A percentile compares a stretch with the other conserved stretches of the same genome.
phyloP scores from a whole-genome alignment of 306 rosid genomes.

The Trifolium pratense region DNA sequence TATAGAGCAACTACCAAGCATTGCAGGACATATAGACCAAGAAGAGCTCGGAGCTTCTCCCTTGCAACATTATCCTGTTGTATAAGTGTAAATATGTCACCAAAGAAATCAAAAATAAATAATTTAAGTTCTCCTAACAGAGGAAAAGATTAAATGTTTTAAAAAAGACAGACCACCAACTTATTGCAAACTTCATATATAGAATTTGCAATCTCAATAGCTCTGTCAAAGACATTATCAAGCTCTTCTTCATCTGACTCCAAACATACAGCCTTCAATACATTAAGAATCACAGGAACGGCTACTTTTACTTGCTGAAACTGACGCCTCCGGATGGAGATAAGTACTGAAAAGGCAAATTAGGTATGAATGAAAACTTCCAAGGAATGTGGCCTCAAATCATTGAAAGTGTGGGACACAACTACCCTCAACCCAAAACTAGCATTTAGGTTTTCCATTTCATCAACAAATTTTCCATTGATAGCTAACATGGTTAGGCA shows the following conservation, averaged over 20 bases:
- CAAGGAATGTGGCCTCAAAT: slow-evolving; percentile 35
- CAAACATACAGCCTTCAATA: slow-evolving; percentile 61
- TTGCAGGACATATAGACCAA: slow-evolving; percentile 75
- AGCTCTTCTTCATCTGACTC: slow-evolving; percentile 60
- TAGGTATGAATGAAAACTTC: slow-evolving; percentile 29
- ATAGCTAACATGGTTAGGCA: slow-evolving; percentile 1
- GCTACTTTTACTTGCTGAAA: slow-evolving; percentile 77
- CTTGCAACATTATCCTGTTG: slow-evolving; percentile 58
- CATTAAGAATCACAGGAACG: slow-evolving; percentile 71
- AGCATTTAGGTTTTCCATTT: slow-evolving; percentile 33
- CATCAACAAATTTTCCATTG: slow-evolving; percentile 32
- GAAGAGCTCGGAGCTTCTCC: slow-evolving; percentile 72
- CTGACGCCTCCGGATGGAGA: slow-evolving; percentile 77
- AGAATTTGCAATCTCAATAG: slow-evolving; percentile 71
- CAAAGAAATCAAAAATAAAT: slow-evolving; percentile 31
- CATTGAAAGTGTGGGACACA: slow-evolving; percentile 19
- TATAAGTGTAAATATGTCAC: slow-evolving; percentile 35
- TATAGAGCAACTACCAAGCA: slow-evolving; percentile 60
- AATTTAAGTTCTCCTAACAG: slow-evolving; percentile 36
- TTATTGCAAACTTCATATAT: slow-evolving; percentile 63
- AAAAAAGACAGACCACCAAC: slow-evolving; percentile 66
- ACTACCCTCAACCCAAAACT: slow-evolving; percentile 32
- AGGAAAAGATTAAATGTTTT: slow-evolving; percentile 17
- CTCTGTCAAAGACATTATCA: slow-evolving; percentile 57
- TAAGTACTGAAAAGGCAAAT: slow-evolving; percentile 64